These are phyloP conservation scores for Periconia digitata DNA, from an alignment of 2,329 filamentous ascomycete genomes.

Conservation along the genomic window DNA sequence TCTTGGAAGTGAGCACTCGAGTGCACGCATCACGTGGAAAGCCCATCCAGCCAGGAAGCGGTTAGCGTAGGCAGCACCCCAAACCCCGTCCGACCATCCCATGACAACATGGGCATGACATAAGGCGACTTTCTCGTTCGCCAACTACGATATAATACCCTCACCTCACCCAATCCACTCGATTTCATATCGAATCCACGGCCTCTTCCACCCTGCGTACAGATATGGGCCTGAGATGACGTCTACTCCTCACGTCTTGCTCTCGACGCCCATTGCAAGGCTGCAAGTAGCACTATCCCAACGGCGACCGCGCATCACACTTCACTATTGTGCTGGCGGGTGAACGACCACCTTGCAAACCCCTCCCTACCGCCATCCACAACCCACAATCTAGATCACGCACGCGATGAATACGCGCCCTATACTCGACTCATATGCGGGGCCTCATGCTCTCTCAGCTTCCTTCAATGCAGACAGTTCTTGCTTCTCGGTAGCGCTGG, in stretches of 20 bases:
- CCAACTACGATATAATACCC: neutral
- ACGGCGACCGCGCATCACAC: neutral
- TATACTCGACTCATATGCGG: slow-evolving; percentile 75
- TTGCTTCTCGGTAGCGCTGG: slow-evolving; percentile 84
- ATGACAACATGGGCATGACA: neutral
- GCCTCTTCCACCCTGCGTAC: slow-evolving; percentile 6
- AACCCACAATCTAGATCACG: neutral
- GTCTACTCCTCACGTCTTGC: slow-evolving; percentile 8
- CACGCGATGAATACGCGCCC: slow-evolving; percentile 81
- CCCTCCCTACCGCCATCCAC: neutral
- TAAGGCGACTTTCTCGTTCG: neutral
- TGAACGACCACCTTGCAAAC: slow-evolving; percentile 8
- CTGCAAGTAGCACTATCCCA: slow-evolving; percentile 9
- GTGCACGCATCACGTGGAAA: neutral
- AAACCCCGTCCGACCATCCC: slow-evolving; percentile 8
- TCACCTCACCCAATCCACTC: slow-evolving; percentile 1
- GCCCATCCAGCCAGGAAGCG: neutral
- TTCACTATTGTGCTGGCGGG: slow-evolving; percentile 11
- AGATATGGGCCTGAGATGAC: slow-evolving; percentile 29
- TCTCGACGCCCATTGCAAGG: slow-evolving; percentile 17
- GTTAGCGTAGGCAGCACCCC: slow-evolving; percentile 12
- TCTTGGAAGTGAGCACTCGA: too few relatives aligned
- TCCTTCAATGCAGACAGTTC: slow-evolving; percentile 84
- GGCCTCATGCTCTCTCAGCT: slow-evolving; percentile 76
- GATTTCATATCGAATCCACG: neutral